Base-by-base conservation (phyloP, 208 protist genomes). In the Leishmania martiniquensis region DNA sequence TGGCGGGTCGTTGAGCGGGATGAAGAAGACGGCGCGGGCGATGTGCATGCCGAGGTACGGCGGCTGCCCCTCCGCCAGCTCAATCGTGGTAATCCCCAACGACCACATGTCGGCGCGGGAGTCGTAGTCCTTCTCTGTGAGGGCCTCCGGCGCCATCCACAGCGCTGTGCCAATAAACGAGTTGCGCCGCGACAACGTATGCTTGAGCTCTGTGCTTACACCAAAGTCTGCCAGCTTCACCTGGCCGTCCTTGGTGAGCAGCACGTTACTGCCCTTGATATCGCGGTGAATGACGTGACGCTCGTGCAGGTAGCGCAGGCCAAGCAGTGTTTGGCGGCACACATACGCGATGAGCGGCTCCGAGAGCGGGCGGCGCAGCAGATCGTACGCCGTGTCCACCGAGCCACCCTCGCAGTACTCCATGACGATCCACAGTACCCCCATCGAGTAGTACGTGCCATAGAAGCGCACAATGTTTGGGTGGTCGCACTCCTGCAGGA, bases 41-140 rank as follows among this genome's bases (percentile, higher is more conserved):
- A 89, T 88, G 80, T 98, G 97, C 68, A 98, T 89, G 55, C 97
- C 97, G 37, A 90, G 75, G 78, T 98, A 89, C 42, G 98, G 98
- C 42, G 97, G 98, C 22, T 89, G 89, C 25, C 87, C 89, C 83
- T 99, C 97, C 47, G 98, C 98, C 93, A 99, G 96, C 75, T 99
- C 98, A 81, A 99, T 98, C 0, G 91, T 81, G 39, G 98, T 99
- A 76, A 99, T 99, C 42, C 98, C 98, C 29, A 98, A 83, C 75
- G 95, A 98, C 98, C 98, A 99, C 37, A 99, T 88, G 72, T 99
- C 98, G 6, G 97, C 98, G 66, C 89, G 90, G 73, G 92, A 90
- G 78, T 98, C 95, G 84, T 99, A 99, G 69, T 96, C 89, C 20
- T 85, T 89, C 78, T 98, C 94, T 37, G 89, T 85, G 80, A 98